Base-by-base conservation (phyloP, 1,284 basidiomycete genomes). In the Ceratobasidium sp. region DNA sequence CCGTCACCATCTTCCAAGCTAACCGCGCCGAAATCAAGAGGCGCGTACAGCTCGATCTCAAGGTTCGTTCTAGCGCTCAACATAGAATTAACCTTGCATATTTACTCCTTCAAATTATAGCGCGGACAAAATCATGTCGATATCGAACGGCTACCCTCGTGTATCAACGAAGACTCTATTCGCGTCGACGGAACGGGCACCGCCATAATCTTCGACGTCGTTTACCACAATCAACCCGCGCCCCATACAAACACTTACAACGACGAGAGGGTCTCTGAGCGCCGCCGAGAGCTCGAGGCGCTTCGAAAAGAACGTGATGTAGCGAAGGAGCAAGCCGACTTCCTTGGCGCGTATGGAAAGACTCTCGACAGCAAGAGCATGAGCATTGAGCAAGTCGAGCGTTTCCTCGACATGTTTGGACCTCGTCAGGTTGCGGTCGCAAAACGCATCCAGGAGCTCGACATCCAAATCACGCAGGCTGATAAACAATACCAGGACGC, bases 91-190 rank as follows among this genome's bases (percentile, higher is more conserved):
- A 16, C 16, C 8, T 11, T n/a, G 6, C 16, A 46, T 44, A 26
- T 28, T 8, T 28, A 54, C 26, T 43, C 23, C 11, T 13, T 58
- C 13, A 21, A 21, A 28, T 28, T 43, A 11, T 23, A 78, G 76
- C 46, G 43, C 44, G 78, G 78, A 28, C 78, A 78, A 71, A 78
- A 78, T 38, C 74, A 78, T n/a, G 74, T 79, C 21, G 75, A 74
- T 26, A 73, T 78, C 8, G 72, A 61, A n/a, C 44, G 76, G 9
- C 73, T 79, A 13, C 77, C 78, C 0, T 76, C 66, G 35, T 73
- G 57, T 32, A 41, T 79, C 14, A 73, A 77, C 59, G 69, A 77
- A 50, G 76, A 77, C 71, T 78, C 77, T 14, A 73, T 79, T 43
- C 77, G 78, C 44, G 77, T 79, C 44, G 77, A 79, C 32, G 77